These are phyloP conservation scores for Zelonia costaricensis DNA, from an alignment of 208 protist species.

Conservation along the genomic window DNA sequence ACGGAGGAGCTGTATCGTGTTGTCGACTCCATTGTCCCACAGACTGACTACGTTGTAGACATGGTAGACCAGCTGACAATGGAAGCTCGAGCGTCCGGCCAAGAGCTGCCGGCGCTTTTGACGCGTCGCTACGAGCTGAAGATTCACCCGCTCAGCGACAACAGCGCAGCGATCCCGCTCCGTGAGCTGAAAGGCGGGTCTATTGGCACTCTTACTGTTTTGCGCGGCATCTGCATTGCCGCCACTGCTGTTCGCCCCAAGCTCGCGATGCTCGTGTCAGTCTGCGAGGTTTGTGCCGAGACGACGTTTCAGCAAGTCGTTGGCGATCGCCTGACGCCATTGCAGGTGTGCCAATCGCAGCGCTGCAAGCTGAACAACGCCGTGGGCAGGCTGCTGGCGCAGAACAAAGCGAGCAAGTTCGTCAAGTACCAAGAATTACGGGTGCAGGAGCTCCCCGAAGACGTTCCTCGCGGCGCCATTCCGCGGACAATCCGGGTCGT, in stretches of 20 bases:
- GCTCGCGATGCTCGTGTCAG: constrained; percentile 79
- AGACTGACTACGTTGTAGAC: constrained; percentile 41
- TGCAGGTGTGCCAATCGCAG: constrained; percentile 85
- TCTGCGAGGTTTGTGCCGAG: constrained; percentile 90
- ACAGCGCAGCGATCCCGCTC: constrained; percentile 53
- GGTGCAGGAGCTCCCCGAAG: constrained; percentile 86
- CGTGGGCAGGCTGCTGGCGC: constrained; percentile 73
- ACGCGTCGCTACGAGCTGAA: constrained; percentile 78
- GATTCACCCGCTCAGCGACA: constrained; percentile 51
- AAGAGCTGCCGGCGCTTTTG: constrained; percentile 63
- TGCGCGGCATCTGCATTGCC: constrained; percentile 89
- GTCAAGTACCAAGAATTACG: constrained; percentile 87
- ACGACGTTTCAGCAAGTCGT: constrained; percentile 91
- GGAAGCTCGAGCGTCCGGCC: constrained; percentile 61
- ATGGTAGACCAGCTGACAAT: constrained; percentile 74
- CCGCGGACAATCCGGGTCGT: constrained; percentile 86
- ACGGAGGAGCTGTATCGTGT: constrained; percentile 78
- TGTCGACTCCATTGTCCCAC: constrained; percentile 70
- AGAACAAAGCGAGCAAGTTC: constrained; percentile 90
- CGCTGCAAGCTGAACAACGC: constrained; percentile 88
- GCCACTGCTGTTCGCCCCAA: constrained; percentile 86
- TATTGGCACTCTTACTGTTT: constrained; percentile 81
- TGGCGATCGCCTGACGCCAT: constrained; percentile 77
- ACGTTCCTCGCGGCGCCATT: constrained; percentile 87
- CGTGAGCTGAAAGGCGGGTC: constrained; percentile 66